Percentiles rank a stretch among this genome's conserved stretches.
Evolutionary conservation across 2,329 filamentous ascomycete species (phyloP).

Genomic region (Chrysoporthe deuterocubensis): DNA sequence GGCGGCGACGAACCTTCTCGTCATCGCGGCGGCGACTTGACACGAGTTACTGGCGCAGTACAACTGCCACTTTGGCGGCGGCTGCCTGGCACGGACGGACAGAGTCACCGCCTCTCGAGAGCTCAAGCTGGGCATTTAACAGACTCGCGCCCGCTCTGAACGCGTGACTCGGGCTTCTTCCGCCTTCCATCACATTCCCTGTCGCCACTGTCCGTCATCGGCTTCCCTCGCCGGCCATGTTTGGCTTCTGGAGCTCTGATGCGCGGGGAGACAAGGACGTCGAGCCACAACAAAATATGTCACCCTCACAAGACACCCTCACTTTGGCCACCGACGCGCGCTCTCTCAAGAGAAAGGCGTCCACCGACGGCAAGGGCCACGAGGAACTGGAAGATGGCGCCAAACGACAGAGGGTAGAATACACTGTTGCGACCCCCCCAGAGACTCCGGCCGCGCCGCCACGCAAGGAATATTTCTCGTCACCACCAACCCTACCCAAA

Average conservation of each 20-base stretch:
- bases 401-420: conserved; percentile 50
- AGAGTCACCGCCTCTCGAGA: background rate
- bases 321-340: conserved; percentile 29
- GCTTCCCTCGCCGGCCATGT: conserved; percentile 50
- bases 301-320: conserved; percentile 26
- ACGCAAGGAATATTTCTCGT: conserved; percentile 31
- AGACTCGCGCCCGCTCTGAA: background rate
- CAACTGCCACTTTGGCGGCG: conserved; percentile 24
- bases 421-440: conserved; percentile 36
- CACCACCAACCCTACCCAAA: conserved; percentile 48
- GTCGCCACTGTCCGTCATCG: conserved; percentile 35
- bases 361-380: conserved; percentile 37
- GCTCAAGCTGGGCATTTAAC: background rate
- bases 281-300: conserved; percentile 48
- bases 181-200: conserved; percentile 31
- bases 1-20: conserved; percentile 19
- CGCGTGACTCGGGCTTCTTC: conserved; percentile 1
- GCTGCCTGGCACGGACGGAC: conserved; percentile 5
- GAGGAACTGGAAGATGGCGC: conserved; percentile 35
- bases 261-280: conserved; percentile 60
- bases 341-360: conserved; percentile 47
- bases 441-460: conserved; percentile 31
- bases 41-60: conserved; percentile 3
- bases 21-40: conserved; percentile 13
- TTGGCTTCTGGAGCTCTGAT: conserved; percentile 65